Evolutionary conservation across 2,329 filamentous ascomycete genomes (phyloP), one percentile per base, ranked within the genome.

Genomic region (Aureobasidium musti): DNA sequence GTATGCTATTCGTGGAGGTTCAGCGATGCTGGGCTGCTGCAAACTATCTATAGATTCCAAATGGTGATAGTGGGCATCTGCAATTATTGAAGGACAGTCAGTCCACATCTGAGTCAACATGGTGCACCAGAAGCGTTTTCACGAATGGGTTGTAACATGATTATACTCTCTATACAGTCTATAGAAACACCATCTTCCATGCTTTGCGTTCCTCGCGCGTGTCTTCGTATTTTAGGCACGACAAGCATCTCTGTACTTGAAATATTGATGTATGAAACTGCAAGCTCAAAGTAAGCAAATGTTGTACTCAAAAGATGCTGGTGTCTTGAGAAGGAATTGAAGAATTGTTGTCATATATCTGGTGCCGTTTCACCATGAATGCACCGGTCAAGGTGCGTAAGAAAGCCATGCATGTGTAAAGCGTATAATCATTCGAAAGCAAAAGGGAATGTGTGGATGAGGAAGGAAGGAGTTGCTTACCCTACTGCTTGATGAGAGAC

Each of bases 361-460:
- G 41, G 81, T 82, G 89, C 88, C 88, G 82, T 82, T 76, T 79
- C 80, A 81, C 79, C 80, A 82, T 74, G 72, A 74, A 71, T 77
- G 75, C 73, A 69, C 74, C 76, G 74, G 86, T 86, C 87, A 83
- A 82, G 81, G 84, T 82, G 74, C 73, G 89, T 92, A 88, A 67
- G 90, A 89, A 91, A 92, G 89, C 88, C 89, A 92, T 92, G 90
- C 89, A 92, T 91, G 88, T 89, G 60, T 84, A 83, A 81, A 91
- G 88, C 87, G 83, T 82, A 87, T 94, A 91, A 94, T 96, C 91
- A 92, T 84, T 69, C 77, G 69, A 71, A 72, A 69, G 72, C n/a
- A 39, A 2, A 17, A n/a, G 19, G 6, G 3, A n/a, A 26, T 10
- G 33, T 43, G 49, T 33, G 59, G 66, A 53, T 67, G 63, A 41